phyloP scores from a whole-genome alignment of 163 green algal genomes.

The Scenedesmus sp. region DNA sequence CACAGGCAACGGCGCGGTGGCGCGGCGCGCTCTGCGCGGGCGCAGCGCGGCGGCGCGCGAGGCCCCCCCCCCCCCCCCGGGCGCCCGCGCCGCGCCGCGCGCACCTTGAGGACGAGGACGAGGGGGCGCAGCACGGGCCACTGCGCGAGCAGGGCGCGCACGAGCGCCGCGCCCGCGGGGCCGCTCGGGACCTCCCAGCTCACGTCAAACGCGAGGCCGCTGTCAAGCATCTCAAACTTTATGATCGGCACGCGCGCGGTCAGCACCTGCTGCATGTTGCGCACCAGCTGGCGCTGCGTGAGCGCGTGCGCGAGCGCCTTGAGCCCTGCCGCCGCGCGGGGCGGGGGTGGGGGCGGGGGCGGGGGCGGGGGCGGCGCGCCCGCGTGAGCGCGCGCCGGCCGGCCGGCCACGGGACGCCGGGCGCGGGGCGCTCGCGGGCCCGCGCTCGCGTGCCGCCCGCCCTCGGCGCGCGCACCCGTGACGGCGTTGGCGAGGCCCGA shows the following conservation, averaged over 20 bases:
- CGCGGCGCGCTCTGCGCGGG: no score
- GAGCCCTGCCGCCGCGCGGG: neutral
- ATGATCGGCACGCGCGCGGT: conserved; percentile 97
- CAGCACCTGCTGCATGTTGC: conserved; percentile 78
- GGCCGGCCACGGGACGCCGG: no score
- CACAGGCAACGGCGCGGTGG: no score
- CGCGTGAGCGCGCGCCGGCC: no score
- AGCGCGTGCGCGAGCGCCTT: conserved; percentile 34
- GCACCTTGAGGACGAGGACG: conserved; percentile 66
- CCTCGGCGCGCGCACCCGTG: conserved; percentile 15
- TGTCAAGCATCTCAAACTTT: conserved; percentile 91
- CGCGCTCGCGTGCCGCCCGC: no score
- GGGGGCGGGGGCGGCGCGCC: no score
- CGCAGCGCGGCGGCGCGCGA: no score
- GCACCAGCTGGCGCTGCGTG: conserved; percentile 25
- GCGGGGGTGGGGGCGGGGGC: no score
- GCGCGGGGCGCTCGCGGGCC: no score
- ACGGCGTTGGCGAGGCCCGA: conserved; percentile 11
- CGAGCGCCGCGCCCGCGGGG: conserved; percentile 62
- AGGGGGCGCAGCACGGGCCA: conserved; percentile 73
- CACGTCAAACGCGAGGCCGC: conserved; percentile 89
- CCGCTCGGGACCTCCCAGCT: conserved; percentile 92
- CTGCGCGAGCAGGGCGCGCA: conserved; percentile 56
- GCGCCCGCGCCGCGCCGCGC: no score
- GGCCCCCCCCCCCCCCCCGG: no score